phyloP scores from a whole-genome alignment of 208 protist species.

The Trichomonas vaginalis region DNA sequence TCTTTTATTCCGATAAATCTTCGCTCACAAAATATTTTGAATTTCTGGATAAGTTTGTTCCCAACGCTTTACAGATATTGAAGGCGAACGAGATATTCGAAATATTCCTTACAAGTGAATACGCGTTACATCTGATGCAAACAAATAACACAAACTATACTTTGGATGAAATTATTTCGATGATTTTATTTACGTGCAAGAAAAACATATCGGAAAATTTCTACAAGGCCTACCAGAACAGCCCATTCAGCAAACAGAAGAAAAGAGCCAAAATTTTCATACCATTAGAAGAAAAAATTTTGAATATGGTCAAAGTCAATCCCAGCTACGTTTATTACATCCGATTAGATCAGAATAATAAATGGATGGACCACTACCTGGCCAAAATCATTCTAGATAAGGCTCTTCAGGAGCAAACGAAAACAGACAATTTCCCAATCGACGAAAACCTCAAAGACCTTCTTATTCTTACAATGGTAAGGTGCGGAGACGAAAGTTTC shows the following conservation, averaged over 20 bases:
- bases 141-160: not conserved
- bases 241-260: not conserved
- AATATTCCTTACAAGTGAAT: not conserved
- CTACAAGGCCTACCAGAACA: not conserved
- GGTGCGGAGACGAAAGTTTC: not conserved
- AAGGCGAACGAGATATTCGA: not conserved
- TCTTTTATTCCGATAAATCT: not conserved
- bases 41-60: not conserved
- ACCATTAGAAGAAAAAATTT: not conserved
- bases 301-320: not conserved
- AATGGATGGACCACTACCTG: not conserved
- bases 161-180: not conserved
- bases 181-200: not conserved
- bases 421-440: too few species aligned
- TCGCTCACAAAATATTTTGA: not conserved
- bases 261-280: not conserved
- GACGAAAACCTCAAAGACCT: not conserved
- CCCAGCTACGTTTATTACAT: not conserved
- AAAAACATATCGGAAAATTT: not conserved
- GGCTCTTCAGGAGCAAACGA: not conserved
- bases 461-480: not conserved
- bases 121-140: not conserved
- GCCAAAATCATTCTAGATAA: not conserved
- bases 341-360: not conserved
- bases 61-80: not conserved